These are phyloP conservation scores for Chlorella ohadii DNA, from an alignment of 139 green algal species.

Conservation along the genomic window DNA sequence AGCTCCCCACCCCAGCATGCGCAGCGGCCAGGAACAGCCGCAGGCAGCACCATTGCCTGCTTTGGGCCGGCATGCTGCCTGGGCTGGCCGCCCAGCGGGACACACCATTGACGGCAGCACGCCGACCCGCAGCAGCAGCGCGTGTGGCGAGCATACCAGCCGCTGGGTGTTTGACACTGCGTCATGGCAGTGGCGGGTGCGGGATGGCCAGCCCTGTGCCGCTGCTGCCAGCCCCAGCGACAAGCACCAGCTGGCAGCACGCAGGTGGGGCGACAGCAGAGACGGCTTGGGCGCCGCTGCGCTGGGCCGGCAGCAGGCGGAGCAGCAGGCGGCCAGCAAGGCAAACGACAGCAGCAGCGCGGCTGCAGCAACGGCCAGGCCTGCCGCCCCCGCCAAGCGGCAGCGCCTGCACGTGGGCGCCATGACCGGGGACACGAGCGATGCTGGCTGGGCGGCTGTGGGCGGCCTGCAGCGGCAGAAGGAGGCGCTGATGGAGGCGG, in stretches of 20 bases:
- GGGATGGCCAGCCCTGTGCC: not conserved
- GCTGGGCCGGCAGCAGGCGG: not conserved
- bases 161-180: constrained; percentile 30
- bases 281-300: constrained; percentile 22
- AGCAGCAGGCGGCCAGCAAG: not conserved
- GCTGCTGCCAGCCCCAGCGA: not conserved
- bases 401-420: not conserved
- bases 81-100: not conserved
- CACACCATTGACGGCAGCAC: constrained; percentile 1
- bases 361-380: not conserved
- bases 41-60: not conserved
- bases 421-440: constrained; percentile 19
- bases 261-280: constrained; percentile 44
- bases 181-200: not conserved
- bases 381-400: constrained; percentile 10
- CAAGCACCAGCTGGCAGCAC: constrained; percentile 40
- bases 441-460: constrained; percentile 73
- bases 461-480: constrained; percentile 83
- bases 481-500: constrained; percentile 75
- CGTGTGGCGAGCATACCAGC: not conserved
- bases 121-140: not conserved
- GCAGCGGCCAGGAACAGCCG: not conserved
- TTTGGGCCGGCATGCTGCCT: not conserved
- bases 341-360: not conserved
- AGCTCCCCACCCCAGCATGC: not conserved